These are phyloP conservation scores for Beauveria asiatica DNA, from an alignment of 2,329 filamentous ascomycete species.

Conservation along the genomic window DNA sequence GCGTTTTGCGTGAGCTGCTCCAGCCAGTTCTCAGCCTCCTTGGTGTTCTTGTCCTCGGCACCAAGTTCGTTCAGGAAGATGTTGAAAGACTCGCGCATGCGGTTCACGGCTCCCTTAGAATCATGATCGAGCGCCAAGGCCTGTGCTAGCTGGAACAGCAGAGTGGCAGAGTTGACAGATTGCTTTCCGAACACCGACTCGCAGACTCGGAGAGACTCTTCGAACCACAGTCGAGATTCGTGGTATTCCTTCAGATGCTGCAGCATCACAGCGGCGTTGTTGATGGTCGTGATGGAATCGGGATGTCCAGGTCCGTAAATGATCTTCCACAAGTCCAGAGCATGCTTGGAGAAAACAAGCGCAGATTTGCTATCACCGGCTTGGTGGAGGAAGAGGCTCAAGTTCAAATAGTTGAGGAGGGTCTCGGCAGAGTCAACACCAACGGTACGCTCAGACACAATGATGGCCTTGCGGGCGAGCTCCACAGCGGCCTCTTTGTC, in stretches of 20 bases:
- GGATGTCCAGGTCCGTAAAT: slow-evolving; percentile 92
- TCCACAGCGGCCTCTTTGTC: slow-evolving; percentile 95
- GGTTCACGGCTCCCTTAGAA: slow-evolving; percentile 79
- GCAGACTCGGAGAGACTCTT: slow-evolving; percentile 81
- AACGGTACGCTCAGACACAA: slow-evolving; percentile 88
- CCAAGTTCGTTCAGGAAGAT: slow-evolving; percentile 87
- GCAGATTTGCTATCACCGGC: slow-evolving; percentile 82
- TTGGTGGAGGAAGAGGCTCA: slow-evolving; percentile 89
- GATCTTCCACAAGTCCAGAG: slow-evolving; percentile 91
- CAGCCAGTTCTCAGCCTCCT: slow-evolving; percentile 94
- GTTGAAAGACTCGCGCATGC: slow-evolving; percentile 94
- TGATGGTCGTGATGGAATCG: slow-evolving; percentile 96
- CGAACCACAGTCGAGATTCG: slow-evolving; percentile 94
- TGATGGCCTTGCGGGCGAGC: slow-evolving; percentile 90
- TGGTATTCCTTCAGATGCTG: slow-evolving; percentile 92
- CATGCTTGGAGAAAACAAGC: slow-evolving; percentile 84
- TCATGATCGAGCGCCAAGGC: slow-evolving; percentile 93
- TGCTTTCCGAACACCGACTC: slow-evolving; percentile 82
- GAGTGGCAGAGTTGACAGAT: slow-evolving; percentile 86
- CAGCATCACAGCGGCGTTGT: slow-evolving; percentile 98
- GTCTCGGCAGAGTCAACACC: slow-evolving; percentile 93
- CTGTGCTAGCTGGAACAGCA: slow-evolving; percentile 95
- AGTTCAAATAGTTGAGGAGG: slow-evolving; percentile 88
- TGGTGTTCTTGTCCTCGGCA: slow-evolving; percentile 89
- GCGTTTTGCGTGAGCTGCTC: slow-evolving; percentile 94